Evolutionary conservation across 257 asterid species (phyloP), one percentile per base, ranked within the genome.

Genomic region (Gynochthodes officinalis): DNA sequence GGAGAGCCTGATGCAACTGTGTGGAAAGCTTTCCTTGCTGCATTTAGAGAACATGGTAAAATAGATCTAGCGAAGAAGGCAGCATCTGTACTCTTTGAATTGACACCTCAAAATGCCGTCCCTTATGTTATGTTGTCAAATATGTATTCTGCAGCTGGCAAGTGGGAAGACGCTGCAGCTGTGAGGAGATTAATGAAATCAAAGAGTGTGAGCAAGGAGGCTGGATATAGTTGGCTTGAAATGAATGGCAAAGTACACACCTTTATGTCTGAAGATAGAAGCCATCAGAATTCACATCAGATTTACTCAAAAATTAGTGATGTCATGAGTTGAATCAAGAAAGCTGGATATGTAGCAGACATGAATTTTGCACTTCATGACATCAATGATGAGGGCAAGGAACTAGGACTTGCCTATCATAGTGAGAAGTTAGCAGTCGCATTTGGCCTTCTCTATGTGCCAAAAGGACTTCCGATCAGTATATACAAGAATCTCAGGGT

Each of bases 401-500:
- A 50, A 32, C 65, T 28, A 8, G 83, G 81, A 21, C 91, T 92
- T 21, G 86, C 86, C n/a, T 82, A 82, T 79, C 98, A 90, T 50
- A 80, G 96, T 27, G 97, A 92, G 85, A 92, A 92, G 84, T 55
- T 90, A 88, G 96, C 97, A 2, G 82, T 90, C 70, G 96, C 96
- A 18, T 90, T 84, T 33, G 90, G 84, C 30, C 72, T 92, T 63
- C 86, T 92, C 42, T 64, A 67, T 63, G 74, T 83, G 73, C 86
- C 92, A 12, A 35, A 61, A 3, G 96, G 84, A 48, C 80, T 79
- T 1, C 85, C 95, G n/a, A n/a, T n/a, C n/a, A n/a, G n/a, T n/a
- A n/a, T n/a, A n/a, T n/a, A n/a, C n/a, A n/a, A n/a, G n/a, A n/a
- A n/a, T n/a, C n/a, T n/a, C n/a, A n/a, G n/a, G n/a, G n/a, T n/a